Evolutionary conservation across 441 rosid genomes (phyloP).

Genomic region (Geranium incanum): DNA sequence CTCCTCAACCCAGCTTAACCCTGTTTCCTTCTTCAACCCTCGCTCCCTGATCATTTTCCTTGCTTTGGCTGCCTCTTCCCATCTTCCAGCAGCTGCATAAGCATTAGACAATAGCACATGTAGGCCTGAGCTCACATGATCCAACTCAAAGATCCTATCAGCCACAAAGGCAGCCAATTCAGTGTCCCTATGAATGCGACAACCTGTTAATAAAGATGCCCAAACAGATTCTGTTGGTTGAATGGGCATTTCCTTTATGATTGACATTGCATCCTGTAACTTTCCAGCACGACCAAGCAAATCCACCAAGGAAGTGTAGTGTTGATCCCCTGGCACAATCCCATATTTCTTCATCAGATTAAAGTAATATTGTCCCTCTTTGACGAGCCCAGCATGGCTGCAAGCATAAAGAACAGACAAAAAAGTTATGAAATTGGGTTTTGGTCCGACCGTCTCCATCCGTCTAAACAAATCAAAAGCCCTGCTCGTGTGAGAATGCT

Average conservation of each 20-base stretch:
- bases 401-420: slow-evolving; percentile 56
- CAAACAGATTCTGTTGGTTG: slow-evolving; percentile 55
- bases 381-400: slow-evolving; percentile 59
- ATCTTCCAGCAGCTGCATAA: slow-evolving; percentile 32
- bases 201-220: slow-evolving; percentile 49
- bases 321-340: slow-evolving; percentile 44
- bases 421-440: slow-evolving; percentile 60
- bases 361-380: slow-evolving; percentile 70
- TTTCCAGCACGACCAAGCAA: slow-evolving; percentile 73
- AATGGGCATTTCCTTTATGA: slow-evolving; percentile 52
- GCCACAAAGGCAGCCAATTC: background rate
- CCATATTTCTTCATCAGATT: slow-evolving; percentile 56
- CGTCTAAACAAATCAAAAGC: slow-evolving; percentile 24
- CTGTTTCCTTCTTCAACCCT: slow-evolving; percentile 27
- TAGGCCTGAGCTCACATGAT: slow-evolving; percentile 39
- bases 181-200: slow-evolving; percentile 57
- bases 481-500: slow-evolving; percentile 45
- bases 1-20: slow-evolving; percentile 50
- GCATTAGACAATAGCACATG: slow-evolving; percentile 29
- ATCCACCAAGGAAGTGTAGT: slow-evolving; percentile 58
- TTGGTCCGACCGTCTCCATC: slow-evolving; percentile 47
- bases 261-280: slow-evolving; percentile 50
- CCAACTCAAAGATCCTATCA: slow-evolving; percentile 35
- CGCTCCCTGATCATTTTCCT: slow-evolving; percentile 51
- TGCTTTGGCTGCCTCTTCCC: slow-evolving; percentile 61